phyloP scores from a whole-genome alignment of 345 rosid species.

The Sisymbrium irio region DNA sequence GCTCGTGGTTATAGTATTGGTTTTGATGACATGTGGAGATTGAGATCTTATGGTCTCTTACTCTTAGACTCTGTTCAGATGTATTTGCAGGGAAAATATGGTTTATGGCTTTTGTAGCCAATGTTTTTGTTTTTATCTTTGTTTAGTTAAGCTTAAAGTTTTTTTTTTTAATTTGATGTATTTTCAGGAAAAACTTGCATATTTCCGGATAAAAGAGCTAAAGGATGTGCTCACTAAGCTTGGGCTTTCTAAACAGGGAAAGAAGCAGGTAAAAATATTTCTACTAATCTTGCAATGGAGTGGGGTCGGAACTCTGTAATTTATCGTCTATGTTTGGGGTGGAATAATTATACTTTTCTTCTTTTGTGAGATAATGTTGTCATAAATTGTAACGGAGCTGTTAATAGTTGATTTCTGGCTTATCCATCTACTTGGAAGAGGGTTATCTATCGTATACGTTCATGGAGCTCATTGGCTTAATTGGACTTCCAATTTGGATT shows the following conservation, averaged over 20 bases:
- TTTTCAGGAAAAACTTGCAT: slow-evolving; percentile 72
- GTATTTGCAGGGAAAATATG: background rate
- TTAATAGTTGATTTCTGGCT: background rate
- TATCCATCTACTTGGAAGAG: background rate
- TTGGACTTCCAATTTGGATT: background rate
- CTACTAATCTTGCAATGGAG: background rate
- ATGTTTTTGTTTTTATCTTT: background rate
- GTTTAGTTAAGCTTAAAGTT: background rate
- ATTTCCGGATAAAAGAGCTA: slow-evolving; percentile 90
- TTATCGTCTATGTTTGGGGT: background rate
- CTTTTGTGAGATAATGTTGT: background rate
- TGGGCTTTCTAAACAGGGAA: slow-evolving; percentile 95
- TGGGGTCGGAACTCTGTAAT: background rate
- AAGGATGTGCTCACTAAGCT: slow-evolving; percentile 80
- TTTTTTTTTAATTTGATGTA: background rate
- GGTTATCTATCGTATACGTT: background rate
- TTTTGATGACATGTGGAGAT: background rate
- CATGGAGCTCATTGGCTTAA: background rate
- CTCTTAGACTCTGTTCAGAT: slow-evolving; percentile 9
- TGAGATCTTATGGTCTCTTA: too few species aligned
- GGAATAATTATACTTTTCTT: background rate
- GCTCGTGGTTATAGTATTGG: background rate
- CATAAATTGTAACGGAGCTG: background rate
- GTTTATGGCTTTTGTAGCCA: background rate
- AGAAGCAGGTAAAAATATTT: slow-evolving; percentile 67